phyloP scores from a whole-genome alignment of 2,329 filamentous ascomycete genomes.

The Neonectria faginata region DNA sequence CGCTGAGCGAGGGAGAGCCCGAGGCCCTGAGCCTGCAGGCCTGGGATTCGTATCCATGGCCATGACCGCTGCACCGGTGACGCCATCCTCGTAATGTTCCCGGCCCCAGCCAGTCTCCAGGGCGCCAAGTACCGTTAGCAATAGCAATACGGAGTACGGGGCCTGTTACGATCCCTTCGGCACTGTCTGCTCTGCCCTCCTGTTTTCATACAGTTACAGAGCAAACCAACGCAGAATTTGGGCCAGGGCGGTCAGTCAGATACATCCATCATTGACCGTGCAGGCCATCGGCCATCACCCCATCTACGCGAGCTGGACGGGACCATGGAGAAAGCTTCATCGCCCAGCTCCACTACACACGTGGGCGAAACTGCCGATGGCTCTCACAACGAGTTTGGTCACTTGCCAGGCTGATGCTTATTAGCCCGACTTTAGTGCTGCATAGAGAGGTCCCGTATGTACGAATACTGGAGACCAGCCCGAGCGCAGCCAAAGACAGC shows the following conservation, averaged over 20 bases:
- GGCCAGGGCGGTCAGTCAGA: constrained; percentile 9
- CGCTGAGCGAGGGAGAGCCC: constrained; percentile 8
- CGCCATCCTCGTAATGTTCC: constrained; percentile 41
- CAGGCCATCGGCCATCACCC: constrained; percentile 24
- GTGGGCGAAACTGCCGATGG: constrained; percentile 44
- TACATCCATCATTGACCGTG: constrained; percentile 18
- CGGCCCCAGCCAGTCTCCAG: constrained; percentile 5
- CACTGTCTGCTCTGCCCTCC: not conserved
- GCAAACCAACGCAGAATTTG: not conserved
- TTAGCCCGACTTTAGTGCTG: constrained; percentile 28
- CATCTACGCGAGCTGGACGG: constrained; percentile 25
- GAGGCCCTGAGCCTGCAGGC: not conserved
- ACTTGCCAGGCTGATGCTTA: constrained; percentile 30
- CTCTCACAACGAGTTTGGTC: constrained; percentile 19
- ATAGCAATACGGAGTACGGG: constrained; percentile 11
- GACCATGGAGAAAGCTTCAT: constrained; percentile 22
- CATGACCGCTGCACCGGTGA: constrained; percentile 39
- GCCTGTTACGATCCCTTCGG: not conserved
- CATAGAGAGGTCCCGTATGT: not conserved
- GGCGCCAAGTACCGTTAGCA: constrained; percentile 36
- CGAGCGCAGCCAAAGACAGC: constrained; percentile 6
- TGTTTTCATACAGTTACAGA: not conserved
- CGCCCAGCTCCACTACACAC: constrained; percentile 41
- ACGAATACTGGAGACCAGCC: not conserved
- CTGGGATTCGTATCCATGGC: constrained; percentile 38